These are phyloP conservation scores for Cytospora piceae DNA, from an alignment of 2,329 filamentous ascomycete species.

Conservation along the genomic window DNA sequence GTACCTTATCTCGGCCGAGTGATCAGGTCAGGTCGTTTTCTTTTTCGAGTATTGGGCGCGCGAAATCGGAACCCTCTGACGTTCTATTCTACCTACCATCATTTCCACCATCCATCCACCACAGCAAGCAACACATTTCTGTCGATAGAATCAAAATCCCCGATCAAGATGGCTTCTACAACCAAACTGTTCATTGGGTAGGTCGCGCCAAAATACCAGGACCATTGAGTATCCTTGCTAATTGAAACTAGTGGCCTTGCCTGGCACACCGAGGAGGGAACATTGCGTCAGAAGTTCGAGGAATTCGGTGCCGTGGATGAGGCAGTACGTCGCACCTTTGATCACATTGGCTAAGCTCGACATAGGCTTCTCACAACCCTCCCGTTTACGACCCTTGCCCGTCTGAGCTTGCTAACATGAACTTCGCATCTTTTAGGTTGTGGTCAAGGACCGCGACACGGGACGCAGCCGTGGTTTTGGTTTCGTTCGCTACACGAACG, in stretches of 20 bases:
- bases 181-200: conserved; percentile 96
- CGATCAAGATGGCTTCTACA: conserved; percentile 60
- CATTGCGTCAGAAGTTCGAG: conserved; percentile 87
- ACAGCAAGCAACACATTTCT: not conserved
- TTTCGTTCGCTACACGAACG: conserved; percentile 86
- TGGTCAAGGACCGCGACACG: conserved; percentile 97
- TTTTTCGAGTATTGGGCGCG: not conserved
- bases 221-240: conserved; percentile 22
- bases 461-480: conserved; percentile 96
- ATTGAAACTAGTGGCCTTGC: conserved; percentile 76
- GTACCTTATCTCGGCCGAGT: conserved; percentile 18
- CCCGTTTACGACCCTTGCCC: not conserved
- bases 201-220: conserved; percentile 40
- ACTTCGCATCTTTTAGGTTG: conserved; percentile 64
- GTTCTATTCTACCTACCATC: not conserved
- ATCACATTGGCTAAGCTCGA: not conserved
- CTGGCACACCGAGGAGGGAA: conserved; percentile 94
- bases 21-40: conserved; percentile 13
- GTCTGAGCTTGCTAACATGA: conserved; percentile 9
- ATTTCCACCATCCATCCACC: not conserved
- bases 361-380: not conserved
- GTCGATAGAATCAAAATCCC: conserved; percentile 29
- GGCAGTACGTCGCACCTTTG: conserved; percentile 70
- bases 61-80: conserved; percentile 5
- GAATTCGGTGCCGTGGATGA: conserved; percentile 91